Conservation (phyloP, 2,329 filamentous ascomycete species). For the Fusarium sp. region DNA sequence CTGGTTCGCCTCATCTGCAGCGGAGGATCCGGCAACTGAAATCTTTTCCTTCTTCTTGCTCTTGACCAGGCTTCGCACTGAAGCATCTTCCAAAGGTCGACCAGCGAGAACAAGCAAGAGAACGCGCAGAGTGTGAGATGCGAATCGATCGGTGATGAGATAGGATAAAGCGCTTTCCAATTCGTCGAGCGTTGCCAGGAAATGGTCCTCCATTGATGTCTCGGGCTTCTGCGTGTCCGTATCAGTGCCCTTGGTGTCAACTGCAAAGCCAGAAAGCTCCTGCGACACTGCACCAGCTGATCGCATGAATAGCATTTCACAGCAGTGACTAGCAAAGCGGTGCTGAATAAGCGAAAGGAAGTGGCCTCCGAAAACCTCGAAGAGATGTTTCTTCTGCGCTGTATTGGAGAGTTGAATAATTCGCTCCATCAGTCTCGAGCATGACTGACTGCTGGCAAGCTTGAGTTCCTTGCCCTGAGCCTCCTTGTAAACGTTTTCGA, state of each 20-base stretch:
- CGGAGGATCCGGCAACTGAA: conserved; percentile 67
- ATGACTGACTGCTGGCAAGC: conserved; percentile 94
- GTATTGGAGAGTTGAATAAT: conserved; percentile 85
- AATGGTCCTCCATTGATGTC: conserved; percentile 84
- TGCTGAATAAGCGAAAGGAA: conserved; percentile 93
- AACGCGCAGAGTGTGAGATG: conserved; percentile 89
- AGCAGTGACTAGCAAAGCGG: conserved; percentile 97
- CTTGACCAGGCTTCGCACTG: conserved; percentile 80
- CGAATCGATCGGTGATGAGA: conserved; percentile 87
- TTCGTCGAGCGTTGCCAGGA: conserved; percentile 86
- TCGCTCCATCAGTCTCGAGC: conserved; percentile 91
- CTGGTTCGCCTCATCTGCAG: conserved; percentile 60
- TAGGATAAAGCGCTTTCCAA: conserved; percentile 86
- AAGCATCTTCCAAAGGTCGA: conserved; percentile 77
- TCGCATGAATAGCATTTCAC: conserved; percentile 89
- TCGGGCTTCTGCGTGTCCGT: conserved; percentile 62
- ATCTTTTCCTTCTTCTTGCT: conserved; percentile 94
- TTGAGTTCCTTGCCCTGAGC: conserved; percentile 94
- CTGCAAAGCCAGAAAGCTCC: conserved; percentile 70
- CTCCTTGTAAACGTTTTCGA: conserved; percentile 87
- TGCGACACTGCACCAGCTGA: conserved; percentile 82
- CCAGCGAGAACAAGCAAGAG: conserved; percentile 88
- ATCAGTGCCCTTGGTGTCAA: conserved; percentile 58
- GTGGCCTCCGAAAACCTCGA: conserved; percentile 85
- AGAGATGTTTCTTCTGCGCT: conserved; percentile 86